These are phyloP conservation scores for Schizopora paradoxa DNA, from an alignment of 1,284 basidiomycete species.

Conservation along the genomic window DNA sequence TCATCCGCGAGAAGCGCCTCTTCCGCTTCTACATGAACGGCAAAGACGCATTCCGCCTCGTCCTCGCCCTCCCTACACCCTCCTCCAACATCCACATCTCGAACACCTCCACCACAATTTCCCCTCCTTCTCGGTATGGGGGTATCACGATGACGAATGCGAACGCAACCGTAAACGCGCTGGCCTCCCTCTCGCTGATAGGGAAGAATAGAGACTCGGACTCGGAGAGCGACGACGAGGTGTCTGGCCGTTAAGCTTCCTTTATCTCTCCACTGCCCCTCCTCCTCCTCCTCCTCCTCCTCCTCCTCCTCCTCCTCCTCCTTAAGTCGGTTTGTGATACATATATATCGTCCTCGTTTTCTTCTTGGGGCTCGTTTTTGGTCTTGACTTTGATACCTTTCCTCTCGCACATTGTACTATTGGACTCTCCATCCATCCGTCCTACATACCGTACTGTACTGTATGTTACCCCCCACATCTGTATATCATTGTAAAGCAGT, in stretches of 20 bases:
- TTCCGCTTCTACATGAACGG: constrained; percentile 96
- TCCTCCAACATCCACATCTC: constrained; percentile 27
- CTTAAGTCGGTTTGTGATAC: background rate
- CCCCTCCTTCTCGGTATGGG: constrained; percentile 6
- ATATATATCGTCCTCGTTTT: background rate
- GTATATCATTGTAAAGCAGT: constrained; percentile 3
- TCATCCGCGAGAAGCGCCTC: constrained; percentile 92
- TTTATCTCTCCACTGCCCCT: background rate
- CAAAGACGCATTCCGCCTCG: constrained; percentile 77
- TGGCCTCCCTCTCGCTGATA: constrained; percentile 5
- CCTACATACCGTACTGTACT: background rate
- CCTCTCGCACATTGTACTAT: background rate
- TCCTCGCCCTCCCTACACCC: constrained; percentile 49
- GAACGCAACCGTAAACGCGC: background rate
- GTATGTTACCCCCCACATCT: background rate
- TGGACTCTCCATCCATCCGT: background rate
- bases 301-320: background rate
- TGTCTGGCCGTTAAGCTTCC: constrained; percentile 12
- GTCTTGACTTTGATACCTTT: background rate
- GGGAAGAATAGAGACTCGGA: constrained; percentile 14
- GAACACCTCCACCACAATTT: constrained; percentile 18
- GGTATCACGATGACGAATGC: background rate
- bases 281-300: background rate
- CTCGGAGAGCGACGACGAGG: constrained; percentile 15
- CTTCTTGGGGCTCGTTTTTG: background rate